A percentile compares a stretch with the other conserved stretches of the same genome.
phyloP scores from a whole-genome alignment of 1,139 yeast genomes.

The Geotrichum europaeum region DNA sequence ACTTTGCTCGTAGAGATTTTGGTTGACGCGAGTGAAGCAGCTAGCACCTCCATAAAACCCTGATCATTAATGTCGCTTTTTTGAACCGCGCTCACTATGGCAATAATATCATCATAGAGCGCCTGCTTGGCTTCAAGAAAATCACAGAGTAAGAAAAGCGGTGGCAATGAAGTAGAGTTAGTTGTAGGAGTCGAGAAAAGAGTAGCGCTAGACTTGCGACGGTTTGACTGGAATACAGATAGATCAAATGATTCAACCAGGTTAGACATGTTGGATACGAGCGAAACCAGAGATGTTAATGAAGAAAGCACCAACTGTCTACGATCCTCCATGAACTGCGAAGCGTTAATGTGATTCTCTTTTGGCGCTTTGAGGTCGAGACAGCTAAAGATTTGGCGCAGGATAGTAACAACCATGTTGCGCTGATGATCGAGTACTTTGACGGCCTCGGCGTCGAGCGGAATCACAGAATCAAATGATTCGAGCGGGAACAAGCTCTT shows the following conservation, averaged over 20 bases:
- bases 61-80: conserved; percentile 67
- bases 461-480: conserved; percentile 23
- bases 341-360: not conserved
- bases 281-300: conserved; percentile 22
- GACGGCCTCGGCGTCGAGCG: conserved; percentile 22
- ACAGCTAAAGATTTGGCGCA: conserved; percentile 16
- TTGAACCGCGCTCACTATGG: conserved; percentile 63
- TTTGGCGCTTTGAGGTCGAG: conserved; percentile 10
- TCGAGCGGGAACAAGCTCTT: conserved; percentile 18
- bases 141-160: conserved; percentile 62
- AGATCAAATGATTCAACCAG: conserved; percentile 31
- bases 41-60: conserved; percentile 23
- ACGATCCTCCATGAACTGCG: conserved; percentile 20
- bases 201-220: conserved; percentile 11
- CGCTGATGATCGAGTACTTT: conserved; percentile 21
- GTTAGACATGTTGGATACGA: conserved; percentile 24
- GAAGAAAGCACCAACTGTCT: conserved; percentile 22
- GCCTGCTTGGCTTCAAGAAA: conserved; percentile 71
- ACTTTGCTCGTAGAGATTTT: not conserved
- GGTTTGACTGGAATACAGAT: conserved; percentile 27
- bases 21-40: conserved; percentile 22
- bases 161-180: conserved; percentile 24
- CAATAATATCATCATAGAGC: conserved; percentile 57
- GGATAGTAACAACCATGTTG: conserved; percentile 16
- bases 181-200: not conserved